Base-by-base conservation (phyloP, 2,329 filamentous ascomycete genomes). In the Cercospora sojina region DNA sequence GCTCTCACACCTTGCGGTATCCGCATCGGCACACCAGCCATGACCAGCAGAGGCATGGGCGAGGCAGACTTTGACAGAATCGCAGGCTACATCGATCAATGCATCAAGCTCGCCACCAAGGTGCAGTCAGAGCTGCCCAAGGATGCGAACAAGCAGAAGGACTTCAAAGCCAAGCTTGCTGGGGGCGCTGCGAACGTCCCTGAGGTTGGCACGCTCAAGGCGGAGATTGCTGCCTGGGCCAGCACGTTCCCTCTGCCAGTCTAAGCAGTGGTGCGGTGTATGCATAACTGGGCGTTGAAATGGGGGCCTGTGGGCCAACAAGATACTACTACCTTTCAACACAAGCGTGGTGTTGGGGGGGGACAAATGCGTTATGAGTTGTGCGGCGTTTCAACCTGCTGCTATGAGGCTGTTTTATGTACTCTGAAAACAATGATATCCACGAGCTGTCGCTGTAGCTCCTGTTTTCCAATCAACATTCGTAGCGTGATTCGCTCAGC, bases 141-240 rank as follows among this genome's bases (percentile, higher is more conserved):
- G 88, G 91, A 95, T 82, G 92, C 92, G 77, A 99, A 98, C 89
- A 97, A 96, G 89, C 91, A 96, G 81, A 98, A 98, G 89, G 95
- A 99, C 86, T 98, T 99, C 90, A 96, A 94, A 87, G 89, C 88
- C 79, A 94, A 92, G 87, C 92, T 97, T 69, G 87, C 91, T 66
- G 83, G 85, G 73, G 93, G 92, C 71, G 87, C 96, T 58, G 81
- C 87, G 68, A 61, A 53, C 61, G 58, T 69, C 35, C 68, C 67
- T 41, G 91, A 93, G 84, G 94, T 99, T 82, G 89, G 91, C 79
- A 87, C 86, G 73, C 86, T 97, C 79, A 91, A 89, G 84, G 90
- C 92, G 84, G 94, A 98, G 86, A 93, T 99, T 79, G 85, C 92
- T 56, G 83, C 83, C 58, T 99, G 94, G 94, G 92, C 91, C 78